Evolutionary conservation across 441 rosid genomes (phyloP).

Genomic region (Gossypium armourianum): DNA sequence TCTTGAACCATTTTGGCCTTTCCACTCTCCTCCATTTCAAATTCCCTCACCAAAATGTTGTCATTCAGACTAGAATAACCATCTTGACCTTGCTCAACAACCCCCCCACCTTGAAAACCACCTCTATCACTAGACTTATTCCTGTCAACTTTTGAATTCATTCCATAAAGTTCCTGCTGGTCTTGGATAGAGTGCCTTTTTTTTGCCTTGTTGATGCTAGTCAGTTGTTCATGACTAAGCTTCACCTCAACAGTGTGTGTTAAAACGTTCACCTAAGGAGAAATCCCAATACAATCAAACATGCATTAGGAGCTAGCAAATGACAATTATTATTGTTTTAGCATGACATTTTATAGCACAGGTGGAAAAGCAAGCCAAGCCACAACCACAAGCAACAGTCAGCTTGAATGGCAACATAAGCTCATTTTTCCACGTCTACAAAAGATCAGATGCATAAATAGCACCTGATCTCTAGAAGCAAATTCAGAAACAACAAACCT

Average conservation of each 20-base stretch:
- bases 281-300: conserved; percentile 9
- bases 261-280: conserved; percentile 56
- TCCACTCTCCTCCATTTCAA: conserved; percentile 12
- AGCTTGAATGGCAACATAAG: not conserved
- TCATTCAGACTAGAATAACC: conserved; percentile 14
- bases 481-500: not conserved
- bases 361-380: not conserved
- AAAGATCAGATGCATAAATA: not conserved
- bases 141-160: conserved; percentile 12
- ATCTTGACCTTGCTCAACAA: conserved; percentile 10
- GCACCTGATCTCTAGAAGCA: not conserved
- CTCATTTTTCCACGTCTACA: not conserved
- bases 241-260: conserved; percentile 53
- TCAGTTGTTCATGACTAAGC: not conserved
- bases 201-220: conserved; percentile 27
- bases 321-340: not conserved
- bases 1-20: conserved; percentile 10
- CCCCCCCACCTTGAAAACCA: conserved; percentile 15
- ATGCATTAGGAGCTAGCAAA: not conserved
- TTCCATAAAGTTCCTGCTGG: conserved; percentile 34
- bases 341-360: not conserved
- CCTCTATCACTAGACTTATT: conserved; percentile 15
- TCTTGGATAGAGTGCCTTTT: conserved; percentile 48
- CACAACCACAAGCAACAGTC: not conserved
- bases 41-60: conserved; percentile 1